Conservation (phyloP, 306 rosid genomes). For the Senna tora region DNA sequence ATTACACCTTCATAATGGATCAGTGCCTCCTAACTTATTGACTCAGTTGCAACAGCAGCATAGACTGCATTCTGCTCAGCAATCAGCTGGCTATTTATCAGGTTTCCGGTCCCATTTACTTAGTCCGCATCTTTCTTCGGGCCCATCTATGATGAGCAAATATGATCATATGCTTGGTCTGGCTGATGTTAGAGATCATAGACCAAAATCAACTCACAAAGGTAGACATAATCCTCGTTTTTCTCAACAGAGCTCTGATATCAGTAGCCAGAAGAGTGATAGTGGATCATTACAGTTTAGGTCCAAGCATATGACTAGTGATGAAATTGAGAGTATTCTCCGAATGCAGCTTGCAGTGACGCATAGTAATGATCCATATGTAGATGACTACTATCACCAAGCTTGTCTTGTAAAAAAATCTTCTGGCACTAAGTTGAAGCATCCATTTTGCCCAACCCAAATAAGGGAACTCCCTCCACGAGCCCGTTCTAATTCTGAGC, state of each 20-base stretch:
- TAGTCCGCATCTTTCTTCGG: conserved; percentile 48
- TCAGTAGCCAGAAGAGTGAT: conserved; percentile 59
- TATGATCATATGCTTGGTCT: conserved; percentile 47
- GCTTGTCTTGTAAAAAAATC: conserved; percentile 54
- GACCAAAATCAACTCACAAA: conserved; percentile 53
- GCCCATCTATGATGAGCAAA: conserved; percentile 39
- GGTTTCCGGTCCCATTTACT: conserved; percentile 53
- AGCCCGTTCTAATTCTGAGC: conserved; percentile 49
- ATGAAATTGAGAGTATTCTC: conserved; percentile 64
- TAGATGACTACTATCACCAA: conserved; percentile 62
- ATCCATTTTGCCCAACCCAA: conserved; percentile 57
- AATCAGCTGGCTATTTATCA: conserved; percentile 53
- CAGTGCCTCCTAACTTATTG: conserved; percentile 50
- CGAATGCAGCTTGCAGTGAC: conserved; percentile 64
- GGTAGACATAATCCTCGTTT: conserved; percentile 52
- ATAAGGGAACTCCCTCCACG: conserved; percentile 56
- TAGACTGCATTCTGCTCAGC: conserved; percentile 52
- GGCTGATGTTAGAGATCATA: conserved; percentile 49
- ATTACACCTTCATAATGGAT: conserved; percentile 63
- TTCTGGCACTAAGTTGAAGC: conserved; percentile 50
- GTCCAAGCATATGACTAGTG: conserved; percentile 61
- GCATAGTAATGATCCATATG: conserved; percentile 56
- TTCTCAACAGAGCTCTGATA: conserved; percentile 52
- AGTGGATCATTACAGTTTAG: conserved; percentile 53
- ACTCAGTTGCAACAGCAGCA: conserved; percentile 54